These are phyloP conservation scores for Schizophyllum commune DNA, from an alignment of 1,284 basidiomycete genomes.

Conservation along the genomic window DNA sequence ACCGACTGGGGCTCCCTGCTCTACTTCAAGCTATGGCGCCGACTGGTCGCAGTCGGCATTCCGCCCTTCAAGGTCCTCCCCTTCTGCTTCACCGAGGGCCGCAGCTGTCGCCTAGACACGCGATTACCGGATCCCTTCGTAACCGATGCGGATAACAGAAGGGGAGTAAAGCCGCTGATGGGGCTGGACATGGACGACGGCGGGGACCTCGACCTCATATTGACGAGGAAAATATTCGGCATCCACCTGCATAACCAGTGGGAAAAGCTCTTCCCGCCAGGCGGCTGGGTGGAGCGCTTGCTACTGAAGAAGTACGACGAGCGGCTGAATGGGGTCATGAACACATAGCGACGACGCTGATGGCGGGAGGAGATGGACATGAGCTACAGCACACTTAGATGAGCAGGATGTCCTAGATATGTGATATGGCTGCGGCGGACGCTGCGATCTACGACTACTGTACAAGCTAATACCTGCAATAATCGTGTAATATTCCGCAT, in stretches of 20 bases:
- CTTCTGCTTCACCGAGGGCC: slow-evolving; percentile 87
- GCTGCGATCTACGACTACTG: background rate
- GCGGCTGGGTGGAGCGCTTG: slow-evolving; percentile 76
- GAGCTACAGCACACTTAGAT: background rate
- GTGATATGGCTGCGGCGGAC: background rate
- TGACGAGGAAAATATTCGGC: slow-evolving; percentile 71
- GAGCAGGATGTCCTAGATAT: background rate
- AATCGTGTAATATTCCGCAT: background rate
- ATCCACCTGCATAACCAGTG: slow-evolving; percentile 94
- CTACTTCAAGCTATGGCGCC: slow-evolving; percentile 82
- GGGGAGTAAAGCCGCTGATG: slow-evolving; percentile 21
- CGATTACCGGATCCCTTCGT: slow-evolving; percentile 85
- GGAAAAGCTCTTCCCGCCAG: slow-evolving; percentile 71
- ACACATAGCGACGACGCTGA: background rate
- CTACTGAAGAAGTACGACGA: slow-evolving; percentile 58
- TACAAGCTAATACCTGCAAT: background rate
- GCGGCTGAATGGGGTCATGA: slow-evolving; percentile 13
- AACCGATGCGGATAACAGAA: slow-evolving; percentile 57
- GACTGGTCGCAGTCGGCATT: slow-evolving; percentile 63
- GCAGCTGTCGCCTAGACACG: slow-evolving; percentile 86
- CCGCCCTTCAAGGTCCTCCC: slow-evolving; percentile 87
- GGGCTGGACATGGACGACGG: slow-evolving; percentile 49
- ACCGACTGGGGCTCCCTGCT: slow-evolving; percentile 91
- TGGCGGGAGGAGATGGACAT: background rate
- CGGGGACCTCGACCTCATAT: slow-evolving; percentile 57